These are phyloP conservation scores for Pichia manshurica DNA, from an alignment of 805 yeast species.

Conservation along the genomic window DNA sequence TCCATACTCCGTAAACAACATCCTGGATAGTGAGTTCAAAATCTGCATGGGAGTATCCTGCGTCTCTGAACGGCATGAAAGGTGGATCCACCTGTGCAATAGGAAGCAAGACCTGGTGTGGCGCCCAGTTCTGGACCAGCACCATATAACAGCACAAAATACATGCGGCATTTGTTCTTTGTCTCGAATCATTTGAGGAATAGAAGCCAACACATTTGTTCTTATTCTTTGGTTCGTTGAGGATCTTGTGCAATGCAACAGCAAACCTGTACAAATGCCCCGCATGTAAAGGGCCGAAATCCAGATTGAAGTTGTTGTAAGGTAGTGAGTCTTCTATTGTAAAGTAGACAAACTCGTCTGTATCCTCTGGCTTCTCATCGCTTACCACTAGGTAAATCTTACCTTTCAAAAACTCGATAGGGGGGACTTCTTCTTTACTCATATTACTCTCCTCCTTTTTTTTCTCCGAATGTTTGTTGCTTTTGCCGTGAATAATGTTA, in stretches of 20 bases:
- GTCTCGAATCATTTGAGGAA: slow-evolving; percentile 73
- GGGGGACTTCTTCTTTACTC: slow-evolving; percentile 14
- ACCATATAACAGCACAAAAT: slow-evolving; percentile 92
- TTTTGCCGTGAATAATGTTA: neutral
- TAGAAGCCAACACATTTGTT: slow-evolving; percentile 88
- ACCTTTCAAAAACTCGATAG: slow-evolving; percentile 38
- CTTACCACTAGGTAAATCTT: slow-evolving; percentile 89
- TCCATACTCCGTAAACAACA: slow-evolving; percentile 93
- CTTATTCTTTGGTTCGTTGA: slow-evolving; percentile 78
- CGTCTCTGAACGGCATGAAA: slow-evolving; percentile 91
- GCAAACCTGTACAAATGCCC: slow-evolving; percentile 95
- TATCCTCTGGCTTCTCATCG: slow-evolving; percentile 72
- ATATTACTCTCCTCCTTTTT: neutral
- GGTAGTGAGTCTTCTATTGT: slow-evolving; percentile 90
- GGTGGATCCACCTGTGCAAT: slow-evolving; percentile 89
- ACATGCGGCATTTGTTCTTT: slow-evolving; percentile 92
- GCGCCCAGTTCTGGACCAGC: slow-evolving; percentile 94
- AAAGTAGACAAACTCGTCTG: slow-evolving; percentile 71
- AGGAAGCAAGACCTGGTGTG: slow-evolving; percentile 95
- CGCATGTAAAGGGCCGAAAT: slow-evolving; percentile 92
- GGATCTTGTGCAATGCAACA: slow-evolving; percentile 83
- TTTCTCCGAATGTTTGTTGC: neutral
- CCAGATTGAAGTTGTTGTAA: slow-evolving; percentile 91
- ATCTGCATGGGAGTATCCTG: slow-evolving; percentile 95
- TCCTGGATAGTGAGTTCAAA: slow-evolving; percentile 92